phyloP scores from a whole-genome alignment of 129 eudicot species.

The Tanacetum coccineum region DNA sequence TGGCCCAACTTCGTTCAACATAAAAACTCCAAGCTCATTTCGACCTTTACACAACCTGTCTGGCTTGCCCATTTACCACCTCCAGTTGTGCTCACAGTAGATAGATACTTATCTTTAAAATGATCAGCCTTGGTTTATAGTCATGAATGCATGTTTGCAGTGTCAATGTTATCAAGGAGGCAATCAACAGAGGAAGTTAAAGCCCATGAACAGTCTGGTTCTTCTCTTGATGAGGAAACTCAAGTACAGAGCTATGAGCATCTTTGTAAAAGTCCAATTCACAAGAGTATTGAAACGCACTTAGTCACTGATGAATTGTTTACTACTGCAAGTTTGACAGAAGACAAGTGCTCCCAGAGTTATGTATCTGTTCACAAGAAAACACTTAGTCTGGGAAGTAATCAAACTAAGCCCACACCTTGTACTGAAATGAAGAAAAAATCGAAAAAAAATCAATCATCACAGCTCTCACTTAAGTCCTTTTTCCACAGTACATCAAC shows the following conservation, averaged over 20 bases:
- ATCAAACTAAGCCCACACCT: no score
- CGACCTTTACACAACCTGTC: no score
- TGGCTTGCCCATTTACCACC: no score
- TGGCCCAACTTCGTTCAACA: no score
- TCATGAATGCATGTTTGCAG: conserved; percentile 42
- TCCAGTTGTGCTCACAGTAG: no score
- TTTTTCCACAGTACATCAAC: conserved; percentile 53
- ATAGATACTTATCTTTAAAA: no score
- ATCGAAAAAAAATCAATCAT: conserved; percentile 52
- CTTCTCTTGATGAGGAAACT: conserved; percentile 30
- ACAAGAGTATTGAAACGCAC: not conserved
- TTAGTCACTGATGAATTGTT: no score
- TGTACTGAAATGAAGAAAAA: conserved; percentile 47
- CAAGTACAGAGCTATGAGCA: conserved; percentile 21
- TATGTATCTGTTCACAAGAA: no score
- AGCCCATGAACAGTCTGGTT: conserved; percentile 29
- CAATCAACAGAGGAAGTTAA: conserved; percentile 42
- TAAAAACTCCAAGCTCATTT: no score
- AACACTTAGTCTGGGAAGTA: no score
- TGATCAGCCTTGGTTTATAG: not conserved
- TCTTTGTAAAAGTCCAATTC: conserved; percentile 28
- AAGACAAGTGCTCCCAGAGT: no score
- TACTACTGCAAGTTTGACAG: no score
- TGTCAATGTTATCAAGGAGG: conserved; percentile 64
- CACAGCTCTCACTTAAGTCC: conserved; percentile 84